Conservation (phyloP, 352 stramenopile species). For the Sclerospora graminicola region DNA sequence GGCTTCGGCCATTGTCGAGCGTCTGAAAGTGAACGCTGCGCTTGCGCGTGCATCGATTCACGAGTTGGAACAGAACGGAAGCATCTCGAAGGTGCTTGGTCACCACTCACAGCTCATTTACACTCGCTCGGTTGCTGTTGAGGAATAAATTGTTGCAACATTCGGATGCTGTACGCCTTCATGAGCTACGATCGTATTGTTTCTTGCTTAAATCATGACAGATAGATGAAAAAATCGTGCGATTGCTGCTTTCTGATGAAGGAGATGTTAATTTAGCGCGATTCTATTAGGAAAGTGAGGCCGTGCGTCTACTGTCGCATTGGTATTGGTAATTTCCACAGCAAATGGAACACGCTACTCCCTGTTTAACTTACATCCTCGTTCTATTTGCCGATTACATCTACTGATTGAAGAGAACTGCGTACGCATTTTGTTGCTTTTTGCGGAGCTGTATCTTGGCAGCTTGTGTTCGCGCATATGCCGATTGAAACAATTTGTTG, state of each 20-base stretch:
- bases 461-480: constrained; percentile 14
- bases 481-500: constrained; percentile 35
- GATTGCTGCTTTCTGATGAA: constrained; percentile 8
- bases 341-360: constrained; percentile 37
- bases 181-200: no score
- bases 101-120: constrained; percentile 98
- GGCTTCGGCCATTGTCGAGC: constrained; percentile 96
- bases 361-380: constrained; percentile 39
- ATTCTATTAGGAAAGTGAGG: constrained; percentile 28
- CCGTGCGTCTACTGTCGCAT: constrained; percentile 7
- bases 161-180: no score
- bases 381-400: background rate
- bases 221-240: background rate
- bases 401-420: constrained; percentile 24
- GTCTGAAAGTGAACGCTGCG: constrained; percentile 98
- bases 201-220: no score
- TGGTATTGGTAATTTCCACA: constrained; percentile 11
- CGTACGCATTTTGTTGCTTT: constrained; percentile 35
- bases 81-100: constrained; percentile 92
- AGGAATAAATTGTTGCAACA: constrained; percentile 48
- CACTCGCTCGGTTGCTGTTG: constrained; percentile 87
- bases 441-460: constrained; percentile 25
- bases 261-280: constrained; percentile 7
- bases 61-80: constrained; percentile 93
- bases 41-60: constrained; percentile 95